Base-by-base conservation (phyloP, 352 stramenopile species). In the Pythium vanterpoolii region DNA sequence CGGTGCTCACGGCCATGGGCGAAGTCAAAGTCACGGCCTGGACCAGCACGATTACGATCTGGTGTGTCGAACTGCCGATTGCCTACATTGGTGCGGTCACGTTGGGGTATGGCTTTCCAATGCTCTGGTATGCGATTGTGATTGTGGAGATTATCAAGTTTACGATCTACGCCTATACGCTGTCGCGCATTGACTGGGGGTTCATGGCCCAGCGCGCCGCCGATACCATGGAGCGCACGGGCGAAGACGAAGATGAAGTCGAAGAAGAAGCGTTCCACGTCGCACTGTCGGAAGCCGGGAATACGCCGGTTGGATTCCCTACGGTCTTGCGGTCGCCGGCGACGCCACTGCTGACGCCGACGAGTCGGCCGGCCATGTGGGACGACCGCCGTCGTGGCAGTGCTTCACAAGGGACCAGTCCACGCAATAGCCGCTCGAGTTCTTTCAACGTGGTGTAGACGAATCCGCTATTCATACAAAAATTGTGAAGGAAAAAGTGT, bases 341-440 rank as follows among this genome's bases (percentile, higher is more conserved):
- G 42, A 79, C 73, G n/a, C 71, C 62, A 50, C 64, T 89, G 33
- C 69, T 87, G 49, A 90, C 77, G 21, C 80, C 78, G 0, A 81
- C 73, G 28, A 68, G 66, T 39, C 74, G 76, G 30, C 63, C 67
- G 50, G 71, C 70, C 48, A 76, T 82, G 54, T 89, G 77, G 77
- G 78, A 87, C 30, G 71, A 81, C n/a, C 73, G 69, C 18, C 56
- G 52, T 26, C 71, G 47, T 19, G 62, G 56, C n/a, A 62, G 62
- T 34, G 44, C 56, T 21, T 66, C 46, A 16, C 47, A 46, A 19
- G 34, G 33, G 18, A 47, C 40, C 3, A 79, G 57, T n/a, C 67
- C 66, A 18, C 66, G 64, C n/a, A 16, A 9, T 5, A 33, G 13
- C 18, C 69, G 67, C 38, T 43, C 60, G 4, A 71, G 34, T 19